Percentiles rank a stretch among this genome's conserved stretches.
phyloP scores from a whole-genome alignment of 495 filamentous ascomycete genomes.

The Astrothelium subdiscretum region DNA sequence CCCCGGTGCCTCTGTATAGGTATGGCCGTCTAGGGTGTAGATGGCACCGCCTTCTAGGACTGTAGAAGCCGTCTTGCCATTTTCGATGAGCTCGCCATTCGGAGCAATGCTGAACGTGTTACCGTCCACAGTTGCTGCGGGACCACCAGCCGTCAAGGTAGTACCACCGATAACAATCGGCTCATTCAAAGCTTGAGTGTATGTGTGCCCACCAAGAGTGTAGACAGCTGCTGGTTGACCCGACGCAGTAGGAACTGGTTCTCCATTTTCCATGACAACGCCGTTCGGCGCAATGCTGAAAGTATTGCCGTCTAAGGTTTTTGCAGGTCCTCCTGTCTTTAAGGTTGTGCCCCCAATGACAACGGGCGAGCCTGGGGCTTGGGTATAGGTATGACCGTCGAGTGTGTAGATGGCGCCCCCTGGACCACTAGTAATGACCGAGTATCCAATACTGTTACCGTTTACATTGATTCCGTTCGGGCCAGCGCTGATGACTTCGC shows the following conservation, averaged over 20 bases:
- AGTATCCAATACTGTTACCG: no score
- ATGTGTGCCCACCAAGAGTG: neutral
- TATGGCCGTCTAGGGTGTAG: neutral
- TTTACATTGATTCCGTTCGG: no score
- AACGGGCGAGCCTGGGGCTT: neutral
- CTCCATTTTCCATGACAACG: no score
- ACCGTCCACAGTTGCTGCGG: neutral
- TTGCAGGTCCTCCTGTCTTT: neutral
- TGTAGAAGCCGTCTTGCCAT: neutral
- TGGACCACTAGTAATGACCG: no score
- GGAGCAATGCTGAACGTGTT: neutral
- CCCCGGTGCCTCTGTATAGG: neutral
- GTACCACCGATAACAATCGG: neutral
- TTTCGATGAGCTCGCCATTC: neutral
- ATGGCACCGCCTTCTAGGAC: neutral
- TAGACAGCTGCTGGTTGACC: neutral
- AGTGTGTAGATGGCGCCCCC: neutral
- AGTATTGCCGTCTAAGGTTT: neutral
- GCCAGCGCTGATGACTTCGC: no score
- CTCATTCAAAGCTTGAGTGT: neutral
- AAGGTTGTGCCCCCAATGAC: neutral
- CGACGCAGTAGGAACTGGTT: no score
- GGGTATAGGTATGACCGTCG: no score
- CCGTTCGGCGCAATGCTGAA: neutral
- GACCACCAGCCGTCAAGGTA: neutral